These are phyloP conservation scores for Debaryomyces psychrophilus DNA, from an alignment of 1,139 yeast genomes.

Conservation along the genomic window DNA sequence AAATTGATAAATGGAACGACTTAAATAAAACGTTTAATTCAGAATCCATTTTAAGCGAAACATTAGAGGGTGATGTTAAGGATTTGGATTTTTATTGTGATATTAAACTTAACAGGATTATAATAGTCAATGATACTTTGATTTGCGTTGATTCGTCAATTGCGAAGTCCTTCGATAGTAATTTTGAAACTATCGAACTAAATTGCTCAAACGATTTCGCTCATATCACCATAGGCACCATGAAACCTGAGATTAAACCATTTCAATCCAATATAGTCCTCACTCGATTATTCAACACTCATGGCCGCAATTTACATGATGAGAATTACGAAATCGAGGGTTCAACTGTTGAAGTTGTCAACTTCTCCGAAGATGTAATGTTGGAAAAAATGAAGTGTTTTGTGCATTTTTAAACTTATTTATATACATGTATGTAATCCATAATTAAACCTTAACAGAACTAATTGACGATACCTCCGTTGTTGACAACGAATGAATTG, in stretches of 20 bases:
- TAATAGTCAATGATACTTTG: conserved; percentile 53
- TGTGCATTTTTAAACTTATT: conserved; percentile 18
- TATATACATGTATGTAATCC: conserved; percentile 64
- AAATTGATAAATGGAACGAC: conserved; percentile 28
- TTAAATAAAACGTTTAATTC: conserved; percentile 18
- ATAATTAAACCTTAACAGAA: conserved; percentile 35
- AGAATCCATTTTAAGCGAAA: conserved; percentile 14
- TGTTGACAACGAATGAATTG: conserved; percentile 60
- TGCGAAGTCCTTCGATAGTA: conserved; percentile 25
- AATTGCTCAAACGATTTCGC: conserved; percentile 47
- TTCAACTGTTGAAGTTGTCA: conserved; percentile 16
- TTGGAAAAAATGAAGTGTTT: conserved; percentile 23
- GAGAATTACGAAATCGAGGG: conserved; percentile 13
- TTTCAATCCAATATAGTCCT: conserved; percentile 34
- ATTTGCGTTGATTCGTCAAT: conserved; percentile 60
- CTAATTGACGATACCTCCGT: background rate
- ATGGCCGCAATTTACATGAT: conserved; percentile 13
- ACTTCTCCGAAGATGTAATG: conserved; percentile 12
- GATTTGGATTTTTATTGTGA: conserved; percentile 32
- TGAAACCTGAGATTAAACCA: conserved; percentile 50
- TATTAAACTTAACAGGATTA: conserved; percentile 45
- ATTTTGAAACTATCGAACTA: conserved; percentile 24
- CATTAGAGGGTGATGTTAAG: conserved; percentile 9
- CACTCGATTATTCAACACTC: conserved; percentile 14
- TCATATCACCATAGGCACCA: conserved; percentile 81